Evolutionary conservation across 148 eudicot genomes (phyloP).

Genomic region (Rhododendron griersonianum): DNA sequence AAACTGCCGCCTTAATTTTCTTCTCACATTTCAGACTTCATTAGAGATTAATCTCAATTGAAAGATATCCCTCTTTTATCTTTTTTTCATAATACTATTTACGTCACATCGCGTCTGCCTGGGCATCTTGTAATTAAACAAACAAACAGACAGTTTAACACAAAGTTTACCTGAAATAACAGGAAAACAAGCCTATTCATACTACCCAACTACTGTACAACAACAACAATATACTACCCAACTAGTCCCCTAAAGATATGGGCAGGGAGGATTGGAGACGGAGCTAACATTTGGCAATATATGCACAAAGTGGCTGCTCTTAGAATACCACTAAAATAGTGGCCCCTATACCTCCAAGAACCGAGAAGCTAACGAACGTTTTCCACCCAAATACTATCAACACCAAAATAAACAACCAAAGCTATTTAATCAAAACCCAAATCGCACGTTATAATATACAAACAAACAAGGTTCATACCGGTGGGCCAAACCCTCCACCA

Average conservation of each 20-base stretch:
- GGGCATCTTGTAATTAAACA: background rate
- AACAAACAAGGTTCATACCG: conserved; percentile 17
- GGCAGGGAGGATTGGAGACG: too few species aligned
- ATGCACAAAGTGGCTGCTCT: too few species aligned
- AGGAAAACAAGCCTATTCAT: background rate
- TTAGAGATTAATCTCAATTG: background rate
- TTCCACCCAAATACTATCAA: background rate
- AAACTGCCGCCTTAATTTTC: background rate
- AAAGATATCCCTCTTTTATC: background rate
- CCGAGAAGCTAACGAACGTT: background rate
- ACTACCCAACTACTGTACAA: background rate
- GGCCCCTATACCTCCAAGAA: background rate
- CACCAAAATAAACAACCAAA: background rate
- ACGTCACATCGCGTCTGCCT: background rate
- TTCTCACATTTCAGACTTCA: background rate
- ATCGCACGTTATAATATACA: background rate
- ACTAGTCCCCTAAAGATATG: too few species aligned
- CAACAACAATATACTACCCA: too few species aligned
- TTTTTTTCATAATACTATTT: too few species aligned
- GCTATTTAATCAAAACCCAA: background rate
- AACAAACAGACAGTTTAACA: background rate
- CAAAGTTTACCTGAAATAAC: background rate
- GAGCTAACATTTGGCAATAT: too few species aligned
- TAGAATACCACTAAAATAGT: too few species aligned
- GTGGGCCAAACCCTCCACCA: conserved; percentile 11